Percentiles rank a stretch among this genome's conserved stretches.
These are phyloP conservation scores for Diaporthe citrichinensis DNA, from an alignment of 2,329 filamentous ascomycete species.

Conservation along the genomic window DNA sequence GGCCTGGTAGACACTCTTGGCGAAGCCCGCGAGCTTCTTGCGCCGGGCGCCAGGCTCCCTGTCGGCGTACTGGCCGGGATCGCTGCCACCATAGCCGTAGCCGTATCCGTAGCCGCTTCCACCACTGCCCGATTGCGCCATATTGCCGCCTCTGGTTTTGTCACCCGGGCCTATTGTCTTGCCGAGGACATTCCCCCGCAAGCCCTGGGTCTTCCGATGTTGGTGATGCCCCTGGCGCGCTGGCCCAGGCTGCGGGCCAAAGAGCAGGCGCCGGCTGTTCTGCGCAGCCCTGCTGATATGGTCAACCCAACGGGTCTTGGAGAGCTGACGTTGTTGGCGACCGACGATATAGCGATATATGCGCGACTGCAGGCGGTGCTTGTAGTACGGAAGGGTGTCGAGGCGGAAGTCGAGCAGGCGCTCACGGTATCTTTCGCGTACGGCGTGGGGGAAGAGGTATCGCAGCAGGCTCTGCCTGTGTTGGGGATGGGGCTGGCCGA, in stretches of 20 bases:
- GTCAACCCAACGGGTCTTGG: conserved; percentile 63
- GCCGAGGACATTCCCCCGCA: conserved; percentile 28
- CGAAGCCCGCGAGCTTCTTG: conserved; percentile 80
- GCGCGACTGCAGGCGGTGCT: conserved; percentile 79
- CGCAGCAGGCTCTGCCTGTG: conserved; percentile 69
- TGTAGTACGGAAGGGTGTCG: conserved; percentile 80
- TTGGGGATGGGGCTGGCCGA: conserved; percentile 55
- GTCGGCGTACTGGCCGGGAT: conserved; percentile 46
- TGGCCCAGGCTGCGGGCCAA: conserved; percentile 58
- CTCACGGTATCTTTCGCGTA: conserved; percentile 74
- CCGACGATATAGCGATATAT: conserved; percentile 82
- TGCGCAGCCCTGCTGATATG: conserved; percentile 50
- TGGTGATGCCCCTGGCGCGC: conserved; percentile 49
- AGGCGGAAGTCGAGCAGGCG: conserved; percentile 79
- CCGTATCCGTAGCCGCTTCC: conserved; percentile 48
- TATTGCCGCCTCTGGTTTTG: conserved; percentile 42
- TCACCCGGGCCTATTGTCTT: conserved; percentile 39
- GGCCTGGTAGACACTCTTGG: conserved; percentile 69
- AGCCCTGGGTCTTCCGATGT: not conserved
- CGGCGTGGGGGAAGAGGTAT: conserved; percentile 76
- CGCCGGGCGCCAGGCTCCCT: conserved; percentile 79
- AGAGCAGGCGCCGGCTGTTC: conserved; percentile 61
- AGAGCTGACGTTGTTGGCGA: conserved; percentile 69
- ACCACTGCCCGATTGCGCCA: conserved; percentile 44
- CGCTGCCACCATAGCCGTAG: conserved; percentile 7